Conservation (phyloP, 345 rosid genomes). For the Corchorus capsularis region DNA sequence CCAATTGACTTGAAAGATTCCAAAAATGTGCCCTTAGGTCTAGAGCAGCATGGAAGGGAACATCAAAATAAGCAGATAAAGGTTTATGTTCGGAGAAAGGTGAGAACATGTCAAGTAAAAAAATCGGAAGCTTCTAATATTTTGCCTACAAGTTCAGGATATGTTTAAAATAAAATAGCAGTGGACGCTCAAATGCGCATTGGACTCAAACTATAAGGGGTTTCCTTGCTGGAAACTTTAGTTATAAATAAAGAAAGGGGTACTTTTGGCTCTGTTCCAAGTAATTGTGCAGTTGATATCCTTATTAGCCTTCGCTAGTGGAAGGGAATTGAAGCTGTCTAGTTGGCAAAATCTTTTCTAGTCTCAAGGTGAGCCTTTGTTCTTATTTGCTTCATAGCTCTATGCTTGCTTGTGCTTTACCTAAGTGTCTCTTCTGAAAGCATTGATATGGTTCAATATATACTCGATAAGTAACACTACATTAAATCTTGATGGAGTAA, state of each 20-base stretch:
- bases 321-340: neutral
- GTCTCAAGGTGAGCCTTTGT: neutral
- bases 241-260: neutral
- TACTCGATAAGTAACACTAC: neutral
- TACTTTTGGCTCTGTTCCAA: neutral
- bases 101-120: neutral
- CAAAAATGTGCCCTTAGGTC: neutral
- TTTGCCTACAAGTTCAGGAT: neutral
- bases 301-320: neutral
- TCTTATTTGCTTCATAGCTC: neutral
- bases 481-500: neutral
- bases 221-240: neutral
- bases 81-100: constrained; percentile 17
- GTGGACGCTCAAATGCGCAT: neutral
- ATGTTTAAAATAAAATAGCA: neutral
- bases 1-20: neutral
- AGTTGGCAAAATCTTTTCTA: neutral
- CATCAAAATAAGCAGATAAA: neutral
- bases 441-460: neutral
- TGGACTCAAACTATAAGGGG: neutral
- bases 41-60: neutral
- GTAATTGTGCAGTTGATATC: neutral
- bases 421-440: neutral
- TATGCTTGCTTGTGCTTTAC: constrained; percentile 3
- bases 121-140: neutral